These are phyloP conservation scores for Suhomyces tanzawaensis DNA, from an alignment of 805 yeast species.

Conservation along the genomic window DNA sequence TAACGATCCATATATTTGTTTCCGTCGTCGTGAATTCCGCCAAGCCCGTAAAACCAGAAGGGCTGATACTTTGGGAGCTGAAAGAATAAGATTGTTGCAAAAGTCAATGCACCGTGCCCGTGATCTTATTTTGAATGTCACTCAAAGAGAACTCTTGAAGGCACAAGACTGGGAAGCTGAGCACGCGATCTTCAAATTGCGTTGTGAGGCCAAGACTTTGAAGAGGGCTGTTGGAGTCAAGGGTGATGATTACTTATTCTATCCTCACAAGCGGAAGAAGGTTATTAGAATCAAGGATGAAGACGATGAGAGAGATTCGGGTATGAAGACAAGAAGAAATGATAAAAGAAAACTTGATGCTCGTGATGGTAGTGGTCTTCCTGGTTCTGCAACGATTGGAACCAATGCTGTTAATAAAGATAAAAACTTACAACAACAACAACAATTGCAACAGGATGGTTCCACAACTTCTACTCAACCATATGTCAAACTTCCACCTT, in stretches of 20 bases:
- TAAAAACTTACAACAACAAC: conserved; percentile 13
- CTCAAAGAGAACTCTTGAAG: conserved; percentile 69
- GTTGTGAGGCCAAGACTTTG: conserved; percentile 67
- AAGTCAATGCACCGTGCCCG: conserved; percentile 76
- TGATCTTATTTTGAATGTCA: conserved; percentile 63
- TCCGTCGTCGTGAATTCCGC: conserved; percentile 91
- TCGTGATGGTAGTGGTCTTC: conserved; percentile 14
- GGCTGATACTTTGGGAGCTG: conserved; percentile 87
- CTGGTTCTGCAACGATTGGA: conserved; percentile 12
- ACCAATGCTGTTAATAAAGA: conserved; percentile 14
- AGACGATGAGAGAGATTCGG: conserved; percentile 28
- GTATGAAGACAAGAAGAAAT: conserved; percentile 19
- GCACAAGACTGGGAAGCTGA: conserved; percentile 63
- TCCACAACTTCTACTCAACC: conserved; percentile 53
- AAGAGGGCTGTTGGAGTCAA: conserved; percentile 74
- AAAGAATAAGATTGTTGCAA: conserved; percentile 70
- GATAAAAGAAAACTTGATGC: conserved; percentile 22
- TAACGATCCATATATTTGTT: conserved; percentile 91
- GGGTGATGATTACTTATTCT: conserved; percentile 82
- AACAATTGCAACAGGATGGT: conserved; percentile 7
- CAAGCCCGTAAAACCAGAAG: conserved; percentile 96
- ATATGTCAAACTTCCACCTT: conserved; percentile 82
- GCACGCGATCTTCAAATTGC: conserved; percentile 62
- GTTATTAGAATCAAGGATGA: conserved; percentile 33
- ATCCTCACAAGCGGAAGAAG: conserved; percentile 73